phyloP scores from a whole-genome alignment of 306 rosid genomes.

The Vigna hirtella region DNA sequence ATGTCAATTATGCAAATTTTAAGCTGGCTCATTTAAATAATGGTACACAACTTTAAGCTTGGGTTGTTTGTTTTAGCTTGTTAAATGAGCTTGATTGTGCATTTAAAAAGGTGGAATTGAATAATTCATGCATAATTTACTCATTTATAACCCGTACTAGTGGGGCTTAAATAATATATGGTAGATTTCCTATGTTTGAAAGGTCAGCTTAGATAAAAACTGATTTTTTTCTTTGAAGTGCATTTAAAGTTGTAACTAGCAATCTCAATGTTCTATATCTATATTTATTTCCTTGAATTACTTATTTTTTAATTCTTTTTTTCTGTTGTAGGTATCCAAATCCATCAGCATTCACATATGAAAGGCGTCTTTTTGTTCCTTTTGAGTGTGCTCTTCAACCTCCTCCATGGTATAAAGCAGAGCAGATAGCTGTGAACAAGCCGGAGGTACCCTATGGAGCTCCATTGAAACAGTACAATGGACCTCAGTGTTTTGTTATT shows the following conservation, averaged over 20 bases:
- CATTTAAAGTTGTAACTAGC: conserved; percentile 35
- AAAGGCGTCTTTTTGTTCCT: conserved; percentile 87
- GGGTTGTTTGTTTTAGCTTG: not conserved
- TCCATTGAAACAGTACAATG: conserved; percentile 72
- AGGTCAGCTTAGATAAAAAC: not conserved
- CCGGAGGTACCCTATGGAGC: conserved; percentile 82
- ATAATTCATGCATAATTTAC: not conserved
- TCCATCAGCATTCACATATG: conserved; percentile 90
- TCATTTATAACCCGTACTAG: not conserved
- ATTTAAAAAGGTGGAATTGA: not conserved
- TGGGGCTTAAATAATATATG: conserved; percentile 14
- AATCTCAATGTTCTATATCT: not conserved
- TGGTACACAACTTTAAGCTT: not conserved
- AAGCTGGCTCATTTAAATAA: not conserved
- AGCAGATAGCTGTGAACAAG: conserved; percentile 81
- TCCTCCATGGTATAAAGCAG: conserved; percentile 81
- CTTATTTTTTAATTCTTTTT: not conserved
- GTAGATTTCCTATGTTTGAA: conserved; percentile 20
- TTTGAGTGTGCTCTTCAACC: conserved; percentile 98
- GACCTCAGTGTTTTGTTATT: conserved; percentile 95
- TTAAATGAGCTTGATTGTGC: not conserved
- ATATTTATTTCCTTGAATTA: conserved; percentile 23
- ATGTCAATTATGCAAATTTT: not conserved
- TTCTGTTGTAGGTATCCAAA: conserved; percentile 80
- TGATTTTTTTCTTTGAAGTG: conserved; percentile 10